Evolutionary conservation across 371 early-diverging fungal genomes (phyloP).

Genomic region (Syncephalis plumigaleata): DNA sequence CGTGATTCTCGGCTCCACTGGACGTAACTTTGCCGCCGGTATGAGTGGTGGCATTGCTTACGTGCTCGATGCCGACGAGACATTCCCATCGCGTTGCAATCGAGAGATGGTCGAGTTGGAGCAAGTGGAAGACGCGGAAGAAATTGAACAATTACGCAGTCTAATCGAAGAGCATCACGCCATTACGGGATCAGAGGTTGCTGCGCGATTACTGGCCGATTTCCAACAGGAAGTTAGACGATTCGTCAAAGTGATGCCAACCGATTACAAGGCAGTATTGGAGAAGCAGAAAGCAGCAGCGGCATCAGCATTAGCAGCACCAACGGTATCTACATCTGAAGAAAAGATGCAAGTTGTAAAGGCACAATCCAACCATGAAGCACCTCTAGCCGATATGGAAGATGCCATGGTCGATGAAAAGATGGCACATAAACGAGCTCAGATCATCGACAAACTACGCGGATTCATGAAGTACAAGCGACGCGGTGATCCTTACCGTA

Average conservation of each 20-base stretch:
- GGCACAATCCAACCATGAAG: slow-evolving; percentile 12
- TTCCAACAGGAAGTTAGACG: slow-evolving; percentile 50
- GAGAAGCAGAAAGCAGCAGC: slow-evolving; percentile 28
- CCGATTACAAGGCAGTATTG: slow-evolving; percentile 70
- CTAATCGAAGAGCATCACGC: slow-evolving; percentile 64
- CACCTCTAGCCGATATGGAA: slow-evolving; percentile 72
- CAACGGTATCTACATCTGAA: slow-evolving; percentile 8
- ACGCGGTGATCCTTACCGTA: slow-evolving; percentile 71
- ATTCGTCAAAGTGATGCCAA: slow-evolving; percentile 90
- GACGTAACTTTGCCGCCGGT: slow-evolving; percentile 90
- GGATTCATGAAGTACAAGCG: slow-evolving; percentile 91
- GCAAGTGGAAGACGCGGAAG: slow-evolving; percentile 54
- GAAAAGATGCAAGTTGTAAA: slow-evolving; percentile 5
- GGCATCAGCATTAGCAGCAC: not conserved
- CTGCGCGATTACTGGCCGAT: slow-evolving; percentile 49
- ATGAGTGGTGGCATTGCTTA: slow-evolving; percentile 93
- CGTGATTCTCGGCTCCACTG: slow-evolving; percentile 65
- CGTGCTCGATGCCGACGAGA: slow-evolving; percentile 39
- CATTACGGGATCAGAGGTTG: slow-evolving; percentile 70
- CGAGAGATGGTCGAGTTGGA: slow-evolving; percentile 80
- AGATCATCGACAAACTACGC: slow-evolving; percentile 56
- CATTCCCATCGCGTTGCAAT: slow-evolving; percentile 54
- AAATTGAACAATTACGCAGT: slow-evolving; percentile 51
- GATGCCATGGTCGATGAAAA: slow-evolving; percentile 66
- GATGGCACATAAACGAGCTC: slow-evolving; percentile 38